Evolutionary conservation across 2,329 filamentous ascomycete species (phyloP), one percentile per base, ranked within the genome.

Genomic region (Venturia oleaginea): DNA sequence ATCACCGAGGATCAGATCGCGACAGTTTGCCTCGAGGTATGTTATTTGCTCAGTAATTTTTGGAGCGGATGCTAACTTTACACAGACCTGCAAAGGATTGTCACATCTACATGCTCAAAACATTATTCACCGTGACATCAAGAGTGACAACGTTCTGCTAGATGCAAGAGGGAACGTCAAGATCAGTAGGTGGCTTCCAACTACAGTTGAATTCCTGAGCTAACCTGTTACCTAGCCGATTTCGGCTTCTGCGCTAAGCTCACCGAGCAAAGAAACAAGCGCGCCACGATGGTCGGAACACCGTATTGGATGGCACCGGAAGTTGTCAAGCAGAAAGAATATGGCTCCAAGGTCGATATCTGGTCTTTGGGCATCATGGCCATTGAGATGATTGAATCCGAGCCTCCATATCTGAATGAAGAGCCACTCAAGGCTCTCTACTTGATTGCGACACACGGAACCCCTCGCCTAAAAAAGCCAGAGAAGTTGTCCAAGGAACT

Each of bases 221-320:
- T 80, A 76, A 79, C 74, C 64, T 57, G 64, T 42, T 66, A 34
- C 13, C n/a, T 72, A 94, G 92, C 94, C 70, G 94, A 99, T 85
- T 99, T 99, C 74, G 94, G 94, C 69, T 97, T 99, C 84, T 97
- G 92, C 75, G 94, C 94, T 75, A 97, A 97, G 80, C 89, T 99
- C 67, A 97, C 93, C 42, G 94, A 97, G 75, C 88, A 92, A 68
- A 96, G 96, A 79, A 94, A 86, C 71, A 97, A 99, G 83, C 92
- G 94, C 76, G 92, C 93, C 54, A 99, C 94, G 65, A 97, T 99
- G 94, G 94, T 99, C 64, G 94, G 94, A 68, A 99, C 94, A 40
- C 94, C 94, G 19, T 99, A 97, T 82, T 99, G 94, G 94, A 99
- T 99, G 94, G 94, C 94, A 10, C 94, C 94, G 43, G 94, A 99